Conservation (phyloP, 371 early-diverging fungal species). For the Capillidium rhysosporum region DNA sequence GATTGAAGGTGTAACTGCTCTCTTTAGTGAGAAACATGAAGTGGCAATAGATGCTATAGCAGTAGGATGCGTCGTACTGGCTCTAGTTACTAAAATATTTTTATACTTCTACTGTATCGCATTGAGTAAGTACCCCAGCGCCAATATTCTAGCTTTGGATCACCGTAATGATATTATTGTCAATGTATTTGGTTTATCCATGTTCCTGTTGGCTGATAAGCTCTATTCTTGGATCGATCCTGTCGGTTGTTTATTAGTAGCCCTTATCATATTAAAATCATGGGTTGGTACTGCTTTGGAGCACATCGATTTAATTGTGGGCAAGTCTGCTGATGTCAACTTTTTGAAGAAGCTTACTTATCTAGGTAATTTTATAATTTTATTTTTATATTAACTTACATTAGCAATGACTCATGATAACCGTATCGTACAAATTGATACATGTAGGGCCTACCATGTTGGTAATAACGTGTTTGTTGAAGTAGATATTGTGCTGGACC, state of each 20-base stretch:
- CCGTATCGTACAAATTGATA: conserved; percentile 65
- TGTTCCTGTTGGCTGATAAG: conserved; percentile 46
- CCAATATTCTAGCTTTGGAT: conserved; percentile 63
- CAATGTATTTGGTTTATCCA: conserved; percentile 56
- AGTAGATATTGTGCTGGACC: conserved; percentile 67
- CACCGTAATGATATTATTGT: conserved; percentile 79
- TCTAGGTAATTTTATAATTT: conserved; percentile 21
- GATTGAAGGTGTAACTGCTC: conserved; percentile 14
- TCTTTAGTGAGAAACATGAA: conserved; percentile 13
- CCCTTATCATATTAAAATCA: conserved; percentile 55
- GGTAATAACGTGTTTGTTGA: conserved; percentile 72
- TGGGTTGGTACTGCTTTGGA: conserved; percentile 70
- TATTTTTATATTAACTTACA: background rate
- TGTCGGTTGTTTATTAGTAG: conserved; percentile 65
- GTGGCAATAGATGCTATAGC: conserved; percentile 33
- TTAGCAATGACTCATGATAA: conserved; percentile 61
- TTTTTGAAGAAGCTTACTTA: conserved; percentile 71
- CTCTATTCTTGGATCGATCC: conserved; percentile 72
- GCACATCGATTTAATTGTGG: conserved; percentile 72
- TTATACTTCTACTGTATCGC: conserved; percentile 60
- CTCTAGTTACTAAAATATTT: conserved; percentile 47
- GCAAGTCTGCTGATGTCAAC: conserved; percentile 57
- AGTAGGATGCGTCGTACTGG: conserved; percentile 40
- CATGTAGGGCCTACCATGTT: conserved; percentile 75
- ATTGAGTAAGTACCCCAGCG: conserved; percentile 44